These are phyloP conservation scores for Teratosphaeria pseudoeucalypti DNA, from an alignment of 2,329 filamentous ascomycete genomes.

Conservation along the genomic window DNA sequence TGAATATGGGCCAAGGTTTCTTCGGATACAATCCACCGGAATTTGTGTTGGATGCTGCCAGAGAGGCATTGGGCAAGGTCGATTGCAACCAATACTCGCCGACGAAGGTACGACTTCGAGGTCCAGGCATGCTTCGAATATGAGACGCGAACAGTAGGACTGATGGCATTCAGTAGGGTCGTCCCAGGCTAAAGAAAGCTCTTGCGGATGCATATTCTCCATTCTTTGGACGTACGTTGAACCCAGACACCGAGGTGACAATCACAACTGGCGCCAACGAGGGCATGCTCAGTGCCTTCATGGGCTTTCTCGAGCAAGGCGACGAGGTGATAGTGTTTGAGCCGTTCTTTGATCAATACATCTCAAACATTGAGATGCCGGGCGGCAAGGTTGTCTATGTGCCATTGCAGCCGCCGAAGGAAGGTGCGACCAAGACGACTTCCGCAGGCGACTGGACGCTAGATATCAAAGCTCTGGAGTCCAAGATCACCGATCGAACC, in stretches of 20 bases:
- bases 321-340: constrained; percentile 98
- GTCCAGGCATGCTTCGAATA: not conserved
- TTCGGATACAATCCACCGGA: constrained; percentile 89
- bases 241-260: constrained; percentile 87
- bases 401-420: constrained; percentile 77
- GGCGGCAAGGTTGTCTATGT: constrained; percentile 93
- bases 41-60: constrained; percentile 86
- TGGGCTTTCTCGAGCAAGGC: constrained; percentile 89
- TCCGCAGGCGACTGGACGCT: constrained; percentile 83
- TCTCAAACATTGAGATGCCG: constrained; percentile 97
- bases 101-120: constrained; percentile 52
- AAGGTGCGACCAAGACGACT: constrained; percentile 68
- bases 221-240: constrained; percentile 67
- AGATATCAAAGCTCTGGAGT: constrained; percentile 72
- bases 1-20: constrained; percentile 51
- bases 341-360: constrained; percentile 98
- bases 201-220: constrained; percentile 87
- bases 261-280: constrained; percentile 90
- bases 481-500: constrained; percentile 71
- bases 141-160: not conserved
- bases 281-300: constrained; percentile 93
- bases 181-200: constrained; percentile 83
- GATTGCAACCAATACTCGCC: constrained; percentile 99
- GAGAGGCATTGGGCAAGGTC: constrained; percentile 75
- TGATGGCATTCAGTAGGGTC: constrained; percentile 43